Conservation (phyloP, 2,329 filamentous ascomycete species). For the Lasiodiplodia sp. region DNA sequence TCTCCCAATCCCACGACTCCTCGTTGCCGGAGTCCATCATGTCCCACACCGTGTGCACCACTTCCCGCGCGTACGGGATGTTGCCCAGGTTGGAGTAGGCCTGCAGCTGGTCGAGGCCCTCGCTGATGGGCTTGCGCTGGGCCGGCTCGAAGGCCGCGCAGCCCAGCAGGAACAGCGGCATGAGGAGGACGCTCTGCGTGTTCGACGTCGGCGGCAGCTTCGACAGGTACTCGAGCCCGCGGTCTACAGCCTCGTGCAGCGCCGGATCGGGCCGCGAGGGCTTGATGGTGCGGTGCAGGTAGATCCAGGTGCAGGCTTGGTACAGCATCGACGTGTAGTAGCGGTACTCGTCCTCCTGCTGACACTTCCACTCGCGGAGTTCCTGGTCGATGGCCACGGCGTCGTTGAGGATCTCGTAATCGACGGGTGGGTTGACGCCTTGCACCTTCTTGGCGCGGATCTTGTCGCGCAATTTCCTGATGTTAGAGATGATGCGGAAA, state of each 20-base stretch:
- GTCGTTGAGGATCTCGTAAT: slow-evolving; percentile 75
- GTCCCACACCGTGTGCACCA: slow-evolving; percentile 65
- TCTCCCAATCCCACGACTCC: slow-evolving; percentile 70
- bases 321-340: slow-evolving; percentile 67
- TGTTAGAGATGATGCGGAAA: slow-evolving; percentile 79
- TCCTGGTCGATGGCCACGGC: slow-evolving; percentile 78
- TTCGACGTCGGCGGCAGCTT: slow-evolving; percentile 62
- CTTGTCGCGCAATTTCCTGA: slow-evolving; percentile 76
- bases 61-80: slow-evolving; percentile 62
- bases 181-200: slow-evolving; percentile 65
- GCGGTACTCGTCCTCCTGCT: slow-evolving; percentile 59
- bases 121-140: slow-evolving; percentile 63
- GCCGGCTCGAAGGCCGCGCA: slow-evolving; percentile 65
- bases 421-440: slow-evolving; percentile 71
- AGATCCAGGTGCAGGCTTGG: slow-evolving; percentile 69
- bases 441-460: slow-evolving; percentile 72
- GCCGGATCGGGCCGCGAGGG: slow-evolving; percentile 63
- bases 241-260: slow-evolving; percentile 64
- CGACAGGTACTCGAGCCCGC: slow-evolving; percentile 64
- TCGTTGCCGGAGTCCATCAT: slow-evolving; percentile 65
- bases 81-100: slow-evolving; percentile 65
- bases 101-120: slow-evolving; percentile 62
- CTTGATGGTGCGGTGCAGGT: slow-evolving; percentile 67
- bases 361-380: slow-evolving; percentile 77
- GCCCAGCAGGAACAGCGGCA: slow-evolving; percentile 68